Evolutionary conservation across 2,329 filamentous ascomycete genomes (phyloP), one percentile per base, ranked within the genome.

Genomic region (Trichophaea hybrida): DNA sequence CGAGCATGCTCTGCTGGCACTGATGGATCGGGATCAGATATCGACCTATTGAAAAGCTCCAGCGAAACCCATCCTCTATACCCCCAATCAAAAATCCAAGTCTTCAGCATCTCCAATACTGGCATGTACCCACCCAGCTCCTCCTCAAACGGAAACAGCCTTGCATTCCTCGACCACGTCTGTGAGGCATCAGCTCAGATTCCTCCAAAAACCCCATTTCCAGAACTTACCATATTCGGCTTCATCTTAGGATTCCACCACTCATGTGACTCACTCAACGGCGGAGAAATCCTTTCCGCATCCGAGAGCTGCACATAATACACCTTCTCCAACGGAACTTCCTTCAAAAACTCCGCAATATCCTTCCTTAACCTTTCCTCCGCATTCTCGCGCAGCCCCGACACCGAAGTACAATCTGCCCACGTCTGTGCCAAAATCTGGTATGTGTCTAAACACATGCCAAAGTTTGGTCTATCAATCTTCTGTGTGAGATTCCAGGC

Each of bases 291-390:
- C 3, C 77, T 75, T 69, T 88, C 84, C 1, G 81, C 86, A 68
- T 91, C 86, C 4, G 86, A 85, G 6, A 90, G 77, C 69, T 91
- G 87, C 1, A 91, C 75, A 67, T 86, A 87, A 67, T 88, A 87
- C 0, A 91, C 75, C 69, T 85, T 87, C 46, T 73, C 70, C 1
- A 79, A 74, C 61, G 87, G 79, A 5, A 88, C 73, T 0, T 73
- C 73, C 1, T 73, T 65, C 0, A 81, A 71, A 5, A 88, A 72
- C 4, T 76, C 73, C 35, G 74, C 70, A 48, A 88, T 71, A 0
- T 82, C 83, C 1, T 73, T 72, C 6, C 71, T 69, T 1, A 85
- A 75, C 0, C 75, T 77, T 4, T 73, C 71, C 1, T 84, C 79
- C 6, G 80, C 83, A 61, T 80, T 74, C 0, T 72, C 64, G 0